phyloP scores from a whole-genome alignment of 2,329 filamentous ascomycete genomes.

The Pseudogymnoascus sp. region DNA sequence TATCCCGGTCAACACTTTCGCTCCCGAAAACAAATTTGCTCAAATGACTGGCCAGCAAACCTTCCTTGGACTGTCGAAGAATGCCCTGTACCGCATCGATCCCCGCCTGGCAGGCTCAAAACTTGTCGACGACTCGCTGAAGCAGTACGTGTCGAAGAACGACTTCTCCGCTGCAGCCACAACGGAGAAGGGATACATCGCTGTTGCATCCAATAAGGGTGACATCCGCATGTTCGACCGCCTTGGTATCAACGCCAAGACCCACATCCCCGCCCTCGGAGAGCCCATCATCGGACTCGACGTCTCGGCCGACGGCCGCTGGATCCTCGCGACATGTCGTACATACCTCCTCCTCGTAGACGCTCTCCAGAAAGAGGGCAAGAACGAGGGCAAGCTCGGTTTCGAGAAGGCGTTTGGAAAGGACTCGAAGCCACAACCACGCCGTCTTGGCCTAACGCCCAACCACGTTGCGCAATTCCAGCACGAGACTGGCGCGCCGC shows the following conservation, averaged over 20 bases:
- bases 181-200: slow-evolving; percentile 93
- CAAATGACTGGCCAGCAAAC: slow-evolving; percentile 95
- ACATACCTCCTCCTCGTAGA: slow-evolving; percentile 95
- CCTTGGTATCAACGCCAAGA: slow-evolving; percentile 94
- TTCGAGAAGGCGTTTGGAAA: slow-evolving; percentile 92
- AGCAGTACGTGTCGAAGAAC: slow-evolving; percentile 95
- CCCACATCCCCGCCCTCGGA: slow-evolving; percentile 87
- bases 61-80: slow-evolving; percentile 86
- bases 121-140: slow-evolving; percentile 83
- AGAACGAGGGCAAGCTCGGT: slow-evolving; percentile 95
- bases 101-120: slow-evolving; percentile 85
- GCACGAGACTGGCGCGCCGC: slow-evolving; percentile 80
- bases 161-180: slow-evolving; percentile 92
- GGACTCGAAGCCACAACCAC: slow-evolving; percentile 86
- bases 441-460: slow-evolving; percentile 78
- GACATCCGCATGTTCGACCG: slow-evolving; percentile 95
- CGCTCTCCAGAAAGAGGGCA: slow-evolving; percentile 79
- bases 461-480: slow-evolving; percentile 95
- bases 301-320: slow-evolving; percentile 89
- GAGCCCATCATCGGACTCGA: slow-evolving; percentile 93
- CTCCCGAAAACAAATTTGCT: slow-evolving; percentile 93
- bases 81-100: slow-evolving; percentile 88
- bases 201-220: slow-evolving; percentile 94
- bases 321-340: slow-evolving; percentile 87
- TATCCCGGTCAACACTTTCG: slow-evolving; percentile 84